Base-by-base conservation (phyloP, 768 basidiomycete species). In the Amanita jacksonii region DNA sequence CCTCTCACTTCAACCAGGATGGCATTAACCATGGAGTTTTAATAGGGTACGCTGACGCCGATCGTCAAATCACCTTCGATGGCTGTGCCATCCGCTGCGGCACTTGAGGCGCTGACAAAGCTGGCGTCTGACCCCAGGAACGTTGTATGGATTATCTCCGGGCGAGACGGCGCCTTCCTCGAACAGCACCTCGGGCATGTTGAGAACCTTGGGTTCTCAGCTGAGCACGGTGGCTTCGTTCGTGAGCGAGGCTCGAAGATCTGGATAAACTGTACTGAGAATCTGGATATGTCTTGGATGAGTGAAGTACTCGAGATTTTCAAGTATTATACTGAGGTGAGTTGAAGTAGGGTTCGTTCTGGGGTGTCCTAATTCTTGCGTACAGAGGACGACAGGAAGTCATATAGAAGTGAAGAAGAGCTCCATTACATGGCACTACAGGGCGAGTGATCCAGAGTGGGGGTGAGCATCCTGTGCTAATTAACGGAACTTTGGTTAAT, bases 281-380 rank as follows among this genome's bases (percentile, higher is more conserved):
- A 72, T 49, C 61, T 99, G 57, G 93, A 99, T 65, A 98, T 98
- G 94, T 77, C 77, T 51, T 99, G 94, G 94, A 91, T 94, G 86
- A 69, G 64, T 41, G 94, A 99, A 66, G 94, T 96, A 23, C 77
- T 82, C 54, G 91, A 97, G 66, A 83, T 99, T 39, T 99, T 99
- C 65, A 77, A 75, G 62, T 98, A 94, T 65, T 94, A 94, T 64
- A 94, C 90, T 13, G 92, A 94, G 76, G 81, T 81, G 49, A 35
- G 76, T 61, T 16, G 13, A 49, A 34, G 76, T 61, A 16, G 13
- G 20, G 8, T 5, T 15, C 30, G 20, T 45, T 19, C 35, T 20
- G 8, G 15, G 39, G 45, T 42, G 19, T 25, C 6, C 13, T n/a
- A 18, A 32, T 18, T 30, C 39, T n/a, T 39, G 37, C 15, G 41